Conservation (phyloP, 73 alveolate species). For the Tetrahymena elliotti region DNA sequence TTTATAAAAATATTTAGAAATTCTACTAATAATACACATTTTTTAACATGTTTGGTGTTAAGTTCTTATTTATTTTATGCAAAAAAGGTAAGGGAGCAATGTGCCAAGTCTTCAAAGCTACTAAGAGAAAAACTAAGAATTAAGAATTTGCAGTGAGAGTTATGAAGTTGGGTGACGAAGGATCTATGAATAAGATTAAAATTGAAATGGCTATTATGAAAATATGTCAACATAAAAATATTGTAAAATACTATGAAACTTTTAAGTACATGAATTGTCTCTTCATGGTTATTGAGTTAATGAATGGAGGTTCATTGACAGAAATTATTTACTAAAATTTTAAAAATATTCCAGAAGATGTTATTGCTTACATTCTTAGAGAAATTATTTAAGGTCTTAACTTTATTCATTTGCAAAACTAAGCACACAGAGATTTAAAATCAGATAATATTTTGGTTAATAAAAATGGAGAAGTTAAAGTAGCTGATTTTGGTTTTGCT, state of each 20-base stretch:
- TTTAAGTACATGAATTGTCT: slow-evolving; percentile 3
- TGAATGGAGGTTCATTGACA: slow-evolving; percentile 41
- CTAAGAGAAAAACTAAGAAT: slow-evolving; percentile 9
- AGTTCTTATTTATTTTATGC: too few species aligned
- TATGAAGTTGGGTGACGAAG: slow-evolving; percentile 29
- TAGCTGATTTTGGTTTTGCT: slow-evolving; percentile 44
- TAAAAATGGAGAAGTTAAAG: slow-evolving; percentile 29
- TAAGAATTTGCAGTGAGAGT: slow-evolving; percentile 44
- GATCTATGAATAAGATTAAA: slow-evolving; percentile 5
- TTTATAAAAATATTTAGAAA: too few species aligned
- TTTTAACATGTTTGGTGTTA: too few species aligned
- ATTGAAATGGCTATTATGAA: slow-evolving; percentile 41
- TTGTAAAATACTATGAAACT: slow-evolving; percentile 32
- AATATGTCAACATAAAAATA: slow-evolving; percentile 21
- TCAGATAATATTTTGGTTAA: slow-evolving; percentile 30
- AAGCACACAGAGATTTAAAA: slow-evolving; percentile 39
- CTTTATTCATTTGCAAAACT: slow-evolving; percentile 22
- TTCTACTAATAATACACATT: too few species aligned
- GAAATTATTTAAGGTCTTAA: slow-evolving; percentile 22
- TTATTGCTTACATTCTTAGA: slow-evolving; percentile 19
- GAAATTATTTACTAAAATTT: slow-evolving; percentile 31
- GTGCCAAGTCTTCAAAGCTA: slow-evolving; percentile 21
- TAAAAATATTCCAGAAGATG: slow-evolving; percentile 17
- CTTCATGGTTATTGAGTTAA: slow-evolving; percentile 36
- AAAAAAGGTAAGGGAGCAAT: slow-evolving; percentile 8